Base-by-base conservation (phyloP, 345 rosid species). In the Bretschneidera sinensis region DNA sequence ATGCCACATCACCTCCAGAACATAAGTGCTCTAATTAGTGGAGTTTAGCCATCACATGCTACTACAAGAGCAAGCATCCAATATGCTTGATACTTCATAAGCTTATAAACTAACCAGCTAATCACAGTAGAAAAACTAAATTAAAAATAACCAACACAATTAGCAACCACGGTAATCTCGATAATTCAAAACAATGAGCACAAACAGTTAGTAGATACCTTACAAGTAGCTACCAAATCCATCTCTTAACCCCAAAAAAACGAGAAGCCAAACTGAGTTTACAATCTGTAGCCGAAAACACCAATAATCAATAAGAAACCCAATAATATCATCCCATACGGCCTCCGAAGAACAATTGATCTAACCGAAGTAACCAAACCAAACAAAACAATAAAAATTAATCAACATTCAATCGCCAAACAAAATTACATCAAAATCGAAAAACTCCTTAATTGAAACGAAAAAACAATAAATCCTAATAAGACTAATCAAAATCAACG, bases 191-290 rank as follows among this genome's bases (percentile, higher is more conserved):
- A 7, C 11, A 23, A 51, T 9, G 35, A n/a, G 25, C 48, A 57
- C 9, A 11, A 13, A 21, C 48, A 39, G 52, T 20, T 11, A 58
- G 19, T 21, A 9, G 58, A 50, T 83, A 92, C 95, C 98, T 85
- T 83, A 82, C 98, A 92, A 65, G 71, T 71, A 62, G 76, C 65
- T 20, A 75, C 86, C 83, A 84, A 83, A 81, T 92, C 98, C 98
- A 92, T 92, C 57, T 72, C 73, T 56, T 24, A 1, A 51, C 47
- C 24, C 50, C 24, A 17, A 54, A 56, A 55, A 68, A 67, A 64
- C 61, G 48, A n/a, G n/a, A 67, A 62, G 66, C 70, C 63, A 59
- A 43, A 57, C 68, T 53, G 63, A 65, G 72, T 68, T 62, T 25
- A 52, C 60, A 76, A 61, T 57, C 65, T 52, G 59, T 21, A 60